phyloP scores from a whole-genome alignment of 768 basidiomycete species.

The Pulveroboletus ravenelii region DNA sequence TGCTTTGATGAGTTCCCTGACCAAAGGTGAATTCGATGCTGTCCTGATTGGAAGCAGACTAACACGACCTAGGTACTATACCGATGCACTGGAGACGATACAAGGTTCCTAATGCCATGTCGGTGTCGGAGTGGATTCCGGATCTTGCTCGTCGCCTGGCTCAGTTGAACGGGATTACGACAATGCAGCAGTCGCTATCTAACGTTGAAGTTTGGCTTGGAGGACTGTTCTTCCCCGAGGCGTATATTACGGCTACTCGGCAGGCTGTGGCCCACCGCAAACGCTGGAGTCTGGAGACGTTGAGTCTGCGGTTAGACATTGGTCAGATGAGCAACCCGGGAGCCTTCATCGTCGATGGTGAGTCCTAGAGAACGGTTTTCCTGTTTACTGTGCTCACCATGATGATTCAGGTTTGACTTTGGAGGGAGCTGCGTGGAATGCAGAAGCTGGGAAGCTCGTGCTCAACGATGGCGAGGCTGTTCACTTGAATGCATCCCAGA shows the following conservation, averaged over 20 bases:
- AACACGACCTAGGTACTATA: constrained; percentile 61
- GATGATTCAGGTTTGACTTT: constrained; percentile 64
- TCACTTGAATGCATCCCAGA: constrained; percentile 72
- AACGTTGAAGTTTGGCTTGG: constrained; percentile 88
- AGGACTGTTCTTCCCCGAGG: constrained; percentile 93
- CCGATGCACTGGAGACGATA: constrained; percentile 86
- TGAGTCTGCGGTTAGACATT: constrained; percentile 75
- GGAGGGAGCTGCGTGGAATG: constrained; percentile 78
- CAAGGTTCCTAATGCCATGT: constrained; percentile 79
- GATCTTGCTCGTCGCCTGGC: constrained; percentile 74
- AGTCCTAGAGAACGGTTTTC: constrained; percentile 23
- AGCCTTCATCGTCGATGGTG: constrained; percentile 87
- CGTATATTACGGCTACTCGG: constrained; percentile 91
- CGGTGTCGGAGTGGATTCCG: constrained; percentile 80
- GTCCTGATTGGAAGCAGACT: constrained; percentile 1
- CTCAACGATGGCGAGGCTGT: constrained; percentile 85
- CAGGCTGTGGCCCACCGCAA: constrained; percentile 94
- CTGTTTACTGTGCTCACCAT: constrained; percentile 3
- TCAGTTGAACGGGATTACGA: constrained; percentile 71
- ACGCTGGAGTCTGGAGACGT: constrained; percentile 88
- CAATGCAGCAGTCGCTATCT: constrained; percentile 51
- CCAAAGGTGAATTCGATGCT: constrained; percentile 61
- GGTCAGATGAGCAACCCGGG: constrained; percentile 73
- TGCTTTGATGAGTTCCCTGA: constrained; percentile 83
- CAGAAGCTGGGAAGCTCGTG: constrained; percentile 52